phyloP scores from a whole-genome alignment of 2,329 filamentous ascomycete genomes.

The Onygenales sp. region DNA sequence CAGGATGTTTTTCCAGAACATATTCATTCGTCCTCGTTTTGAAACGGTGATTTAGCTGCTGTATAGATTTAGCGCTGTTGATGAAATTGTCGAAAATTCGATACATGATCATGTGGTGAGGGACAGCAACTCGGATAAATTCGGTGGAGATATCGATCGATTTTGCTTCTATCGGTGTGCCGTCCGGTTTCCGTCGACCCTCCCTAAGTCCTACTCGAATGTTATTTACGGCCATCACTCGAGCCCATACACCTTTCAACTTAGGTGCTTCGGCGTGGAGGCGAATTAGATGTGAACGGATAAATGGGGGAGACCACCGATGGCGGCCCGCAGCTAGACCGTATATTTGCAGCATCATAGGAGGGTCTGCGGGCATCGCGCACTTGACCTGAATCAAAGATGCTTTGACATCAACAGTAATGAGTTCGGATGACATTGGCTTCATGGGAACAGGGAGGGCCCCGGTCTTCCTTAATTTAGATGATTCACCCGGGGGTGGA shows the following conservation, averaged over 20 bases:
- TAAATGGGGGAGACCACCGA: conserved; percentile 75
- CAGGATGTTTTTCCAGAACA: conserved; percentile 73
- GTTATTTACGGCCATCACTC: conserved; percentile 73
- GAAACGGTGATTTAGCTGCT: conserved; percentile 91
- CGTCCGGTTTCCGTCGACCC: conserved; percentile 58
- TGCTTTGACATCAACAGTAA: conserved; percentile 74
- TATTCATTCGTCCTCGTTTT: conserved; percentile 81
- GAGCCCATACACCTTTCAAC: conserved; percentile 74
- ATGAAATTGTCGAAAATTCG: conserved; percentile 88
- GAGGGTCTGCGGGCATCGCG: conserved; percentile 79
- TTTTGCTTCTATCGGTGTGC: conserved; percentile 59
- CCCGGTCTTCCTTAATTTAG: neutral
- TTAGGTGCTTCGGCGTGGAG: conserved; percentile 81
- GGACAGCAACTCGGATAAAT: conserved; percentile 76
- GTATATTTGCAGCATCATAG: conserved; percentile 82
- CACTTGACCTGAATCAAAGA: conserved; percentile 80
- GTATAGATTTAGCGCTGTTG: conserved; percentile 75
- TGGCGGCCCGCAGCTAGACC: conserved; percentile 73
- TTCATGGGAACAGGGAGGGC: neutral
- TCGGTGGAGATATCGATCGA: conserved; percentile 78
- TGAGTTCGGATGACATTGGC: conserved; percentile 47
- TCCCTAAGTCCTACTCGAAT: conserved; percentile 73
- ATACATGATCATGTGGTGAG: conserved; percentile 83
- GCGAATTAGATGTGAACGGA: conserved; percentile 67
- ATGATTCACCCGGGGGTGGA: neutral